phyloP scores from a whole-genome alignment of 805 yeast genomes.

The Candida tallmaniae region DNA sequence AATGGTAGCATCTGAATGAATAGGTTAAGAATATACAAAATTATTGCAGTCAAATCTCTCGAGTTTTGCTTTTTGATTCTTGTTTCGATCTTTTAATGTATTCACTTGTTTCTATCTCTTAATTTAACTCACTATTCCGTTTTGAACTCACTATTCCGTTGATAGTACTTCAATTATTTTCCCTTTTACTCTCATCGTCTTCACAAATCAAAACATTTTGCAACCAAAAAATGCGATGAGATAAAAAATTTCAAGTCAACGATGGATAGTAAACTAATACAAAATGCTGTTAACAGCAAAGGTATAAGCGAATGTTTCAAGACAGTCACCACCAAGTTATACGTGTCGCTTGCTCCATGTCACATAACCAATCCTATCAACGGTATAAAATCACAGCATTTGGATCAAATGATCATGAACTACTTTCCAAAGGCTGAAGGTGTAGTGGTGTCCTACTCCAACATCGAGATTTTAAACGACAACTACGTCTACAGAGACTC shows the following conservation, averaged over 20 bases:
- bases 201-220: too few relatives aligned
- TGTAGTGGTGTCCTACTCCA: conserved; percentile 75
- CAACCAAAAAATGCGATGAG: conserved; percentile 1
- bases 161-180: too few relatives aligned
- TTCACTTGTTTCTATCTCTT: too few relatives aligned
- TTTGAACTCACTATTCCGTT: too few relatives aligned
- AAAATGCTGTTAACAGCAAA: conserved; percentile 33
- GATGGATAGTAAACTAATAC: conserved; percentile 13
- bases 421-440: conserved; percentile 72
- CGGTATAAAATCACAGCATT: conserved; percentile 83
- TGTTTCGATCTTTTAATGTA: too few relatives aligned
- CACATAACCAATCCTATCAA: conserved; percentile 62
- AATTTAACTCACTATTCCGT: too few relatives aligned
- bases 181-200: too few relatives aligned
- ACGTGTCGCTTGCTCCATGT: conserved; percentile 85
- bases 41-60: too few relatives aligned
- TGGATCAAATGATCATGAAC: conserved; percentile 86
- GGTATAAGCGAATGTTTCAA: conserved; percentile 70
- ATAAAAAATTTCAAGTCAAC: conserved; percentile 2
- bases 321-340: conserved; percentile 54
- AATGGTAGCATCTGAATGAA: too few relatives aligned
- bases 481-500: conserved; percentile 17
- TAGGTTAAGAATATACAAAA: too few relatives aligned
- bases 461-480: conserved; percentile 50
- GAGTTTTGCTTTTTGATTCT: too few relatives aligned